Base-by-base conservation (phyloP, 768 basidiomycete species). In the Boletus sp. region DNA sequence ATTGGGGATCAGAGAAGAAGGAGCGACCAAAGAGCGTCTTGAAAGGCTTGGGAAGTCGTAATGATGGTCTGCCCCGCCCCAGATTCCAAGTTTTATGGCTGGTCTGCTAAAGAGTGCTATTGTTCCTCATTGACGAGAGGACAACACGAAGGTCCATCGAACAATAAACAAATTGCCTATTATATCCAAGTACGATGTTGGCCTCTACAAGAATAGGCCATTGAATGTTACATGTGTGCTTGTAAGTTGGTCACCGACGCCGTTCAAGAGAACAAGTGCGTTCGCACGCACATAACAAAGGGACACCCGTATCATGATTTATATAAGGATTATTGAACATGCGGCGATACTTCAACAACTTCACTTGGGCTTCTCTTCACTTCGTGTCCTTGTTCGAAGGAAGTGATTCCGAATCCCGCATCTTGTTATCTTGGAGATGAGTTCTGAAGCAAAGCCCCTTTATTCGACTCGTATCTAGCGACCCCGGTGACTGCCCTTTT, bases 51-150 rank as follows among this genome's bases (percentile, higher is more conserved):
- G 41, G n/a, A 45, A 51, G 52, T 35, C 33, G 35, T 47, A 33
- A 45, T 20, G 47, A 49, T n/a, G 30, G 17, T 20, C 5, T 36
- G 14, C 20, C 2, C 10, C 29, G 14, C 44, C 30, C 15, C 42
- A 40, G 40, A 39, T 18, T 35, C 45, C 44, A 32, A 7, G 53
- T 49, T 70, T 72, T 72, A 72, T 68, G 36, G 52, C 29, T 48
- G 36, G 49, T 41, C 47, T 17, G 32, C 30, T 52, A 46, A 33
- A 42, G 30, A 46, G 35, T 37, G n/a, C 14, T 49, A 54, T 69
- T 70, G 64, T 70, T 61, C 57, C 54, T 20, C 37, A 54, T 29
- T 17, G 48, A 47, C 11, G 20, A 24, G 35, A 41, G 28, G 39
- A 28, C 29, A 44, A 30, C 14, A 6, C 12, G 40, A 14, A n/a